phyloP scores from a whole-genome alignment of 768 basidiomycete species.

The Tricholoma terreum region DNA sequence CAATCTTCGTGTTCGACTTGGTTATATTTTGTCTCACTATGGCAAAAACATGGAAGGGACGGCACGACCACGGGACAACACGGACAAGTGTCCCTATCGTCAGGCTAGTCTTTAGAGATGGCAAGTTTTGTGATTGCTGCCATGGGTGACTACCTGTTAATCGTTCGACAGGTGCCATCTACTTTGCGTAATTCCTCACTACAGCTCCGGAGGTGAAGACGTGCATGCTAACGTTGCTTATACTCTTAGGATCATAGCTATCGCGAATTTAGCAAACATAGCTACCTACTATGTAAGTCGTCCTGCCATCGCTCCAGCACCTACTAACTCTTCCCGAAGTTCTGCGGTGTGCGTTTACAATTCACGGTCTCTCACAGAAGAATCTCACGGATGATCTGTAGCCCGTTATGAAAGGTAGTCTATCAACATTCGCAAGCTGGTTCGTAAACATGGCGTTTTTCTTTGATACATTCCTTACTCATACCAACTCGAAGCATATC shows the following conservation, averaged over 20 bases:
- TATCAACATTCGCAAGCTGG: constrained; percentile 52
- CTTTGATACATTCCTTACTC: not conserved
- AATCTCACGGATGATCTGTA: constrained; percentile 15
- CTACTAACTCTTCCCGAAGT: constrained; percentile 13
- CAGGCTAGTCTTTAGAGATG: constrained; percentile 45
- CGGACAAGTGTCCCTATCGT: constrained; percentile 33
- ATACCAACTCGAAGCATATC: constrained; percentile 36
- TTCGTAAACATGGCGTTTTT: constrained; percentile 18
- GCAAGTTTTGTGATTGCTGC: constrained; percentile 27
- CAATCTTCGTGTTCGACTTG: constrained; percentile 46
- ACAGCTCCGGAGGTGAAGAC: not conserved
- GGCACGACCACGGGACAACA: constrained; percentile 25
- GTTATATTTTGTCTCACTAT: constrained; percentile 47
- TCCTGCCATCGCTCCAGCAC: not conserved
- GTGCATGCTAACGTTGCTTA: not conserved
- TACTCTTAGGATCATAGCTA: constrained; percentile 44
- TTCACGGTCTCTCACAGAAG: not conserved
- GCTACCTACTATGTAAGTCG: constrained; percentile 31
- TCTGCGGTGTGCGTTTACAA: constrained; percentile 22
- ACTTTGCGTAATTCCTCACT: constrained; percentile 44
- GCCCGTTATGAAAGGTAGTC: constrained; percentile 43
- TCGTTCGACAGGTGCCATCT: constrained; percentile 42
- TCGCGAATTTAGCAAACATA: constrained; percentile 49
- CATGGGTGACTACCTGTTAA: not conserved
- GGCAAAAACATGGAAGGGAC: constrained; percentile 39